These are phyloP conservation scores for Dendrostoma leiphaemia DNA, from an alignment of 2,329 filamentous ascomycete genomes.

Conservation along the genomic window DNA sequence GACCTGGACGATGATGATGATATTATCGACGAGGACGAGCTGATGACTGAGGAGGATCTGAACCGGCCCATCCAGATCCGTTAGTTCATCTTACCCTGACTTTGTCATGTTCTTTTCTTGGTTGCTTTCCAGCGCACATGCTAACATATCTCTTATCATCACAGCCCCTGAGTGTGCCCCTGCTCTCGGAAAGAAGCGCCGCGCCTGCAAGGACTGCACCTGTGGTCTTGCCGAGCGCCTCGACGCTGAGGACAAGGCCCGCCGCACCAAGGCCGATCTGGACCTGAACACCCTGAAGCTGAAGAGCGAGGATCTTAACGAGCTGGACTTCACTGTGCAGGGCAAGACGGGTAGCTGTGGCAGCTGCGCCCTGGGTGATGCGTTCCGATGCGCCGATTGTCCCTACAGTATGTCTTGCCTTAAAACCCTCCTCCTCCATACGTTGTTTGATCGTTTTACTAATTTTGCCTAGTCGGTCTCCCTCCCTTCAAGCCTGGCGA, in stretches of 20 bases:
- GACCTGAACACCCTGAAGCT: slow-evolving; percentile 59
- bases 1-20: slow-evolving; percentile 70
- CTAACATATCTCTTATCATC: slow-evolving; percentile 24
- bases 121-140: too few relatives aligned
- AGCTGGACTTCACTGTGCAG: slow-evolving; percentile 96
- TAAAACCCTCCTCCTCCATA: slow-evolving; percentile 49
- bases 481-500: slow-evolving; percentile 97
- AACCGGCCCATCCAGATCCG: slow-evolving; percentile 75
- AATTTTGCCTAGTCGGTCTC: slow-evolving; percentile 58
- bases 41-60: slow-evolving; percentile 84
- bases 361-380: slow-evolving; percentile 91
- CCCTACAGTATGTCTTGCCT: slow-evolving; percentile 26
- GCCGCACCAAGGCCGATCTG: slow-evolving; percentile 30
- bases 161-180: slow-evolving; percentile 81
- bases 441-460: slow-evolving; percentile 46
- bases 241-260: slow-evolving; percentile 71
- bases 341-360: slow-evolving; percentile 95
- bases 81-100: slow-evolving; percentile 45
- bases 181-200: slow-evolving; percentile 81
- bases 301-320: slow-evolving; percentile 73
- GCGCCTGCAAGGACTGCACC: slow-evolving; percentile 96
- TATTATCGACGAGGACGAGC: slow-evolving; percentile 84
- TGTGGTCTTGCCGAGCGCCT: slow-evolving; percentile 86
- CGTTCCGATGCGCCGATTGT: slow-evolving; percentile 70
- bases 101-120: background rate